These are phyloP conservation scores for Oryza punctata DNA, from an alignment of 176 grass and related monocot species.

Conservation along the genomic window DNA sequence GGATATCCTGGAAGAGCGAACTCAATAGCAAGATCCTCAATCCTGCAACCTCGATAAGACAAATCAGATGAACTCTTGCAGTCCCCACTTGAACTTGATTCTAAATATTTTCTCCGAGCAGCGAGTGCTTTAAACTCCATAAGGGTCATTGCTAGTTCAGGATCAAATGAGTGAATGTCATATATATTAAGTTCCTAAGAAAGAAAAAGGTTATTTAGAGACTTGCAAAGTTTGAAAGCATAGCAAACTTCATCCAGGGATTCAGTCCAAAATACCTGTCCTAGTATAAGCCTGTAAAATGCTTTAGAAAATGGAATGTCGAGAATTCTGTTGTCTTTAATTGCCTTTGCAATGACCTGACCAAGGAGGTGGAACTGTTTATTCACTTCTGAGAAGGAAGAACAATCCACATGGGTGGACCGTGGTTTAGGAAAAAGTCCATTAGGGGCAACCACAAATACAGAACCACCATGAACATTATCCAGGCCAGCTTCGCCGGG, in stretches of 20 bases:
- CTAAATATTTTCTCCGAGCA: constrained; percentile 62
- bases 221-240: neutral
- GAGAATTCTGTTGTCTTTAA: constrained; percentile 73
- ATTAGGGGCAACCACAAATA: constrained; percentile 51
- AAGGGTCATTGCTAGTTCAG: constrained; percentile 57
- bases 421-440: constrained; percentile 77
- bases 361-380: constrained; percentile 67
- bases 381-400: constrained; percentile 56
- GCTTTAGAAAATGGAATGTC: constrained; percentile 83
- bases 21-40: constrained; percentile 88
- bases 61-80: constrained; percentile 56
- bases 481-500: constrained; percentile 31
- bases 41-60: constrained; percentile 59
- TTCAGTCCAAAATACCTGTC: constrained; percentile 55
- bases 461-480: constrained; percentile 27
- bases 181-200: constrained; percentile 69
- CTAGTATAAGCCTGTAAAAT: constrained; percentile 75
- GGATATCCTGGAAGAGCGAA: constrained; percentile 87
- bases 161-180: constrained; percentile 78
- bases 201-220: constrained; percentile 34
- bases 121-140: constrained; percentile 81
- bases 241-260: constrained; percentile 20
- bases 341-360: constrained; percentile 70
- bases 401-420: constrained; percentile 38
- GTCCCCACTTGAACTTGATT: constrained; percentile 42